These are phyloP conservation scores for Raddia guianensis DNA, from an alignment of 176 grass and related monocot genomes.

Conservation along the genomic window DNA sequence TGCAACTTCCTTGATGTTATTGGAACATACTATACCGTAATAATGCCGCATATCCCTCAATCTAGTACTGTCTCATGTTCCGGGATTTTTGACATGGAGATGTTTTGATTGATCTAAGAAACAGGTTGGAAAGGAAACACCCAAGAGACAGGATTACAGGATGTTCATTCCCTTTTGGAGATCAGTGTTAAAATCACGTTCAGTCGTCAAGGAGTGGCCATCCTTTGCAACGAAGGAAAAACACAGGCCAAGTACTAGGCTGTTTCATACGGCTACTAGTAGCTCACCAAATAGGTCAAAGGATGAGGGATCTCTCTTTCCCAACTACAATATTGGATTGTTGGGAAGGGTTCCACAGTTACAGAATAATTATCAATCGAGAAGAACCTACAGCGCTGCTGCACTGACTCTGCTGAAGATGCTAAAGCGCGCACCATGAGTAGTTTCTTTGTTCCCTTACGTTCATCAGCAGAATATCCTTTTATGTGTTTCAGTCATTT, in stretches of 20 bases:
- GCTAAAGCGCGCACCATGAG: neutral
- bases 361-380: neutral
- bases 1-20: too few relatives aligned
- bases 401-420: neutral
- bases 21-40: too few relatives aligned
- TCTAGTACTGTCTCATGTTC: too few relatives aligned
- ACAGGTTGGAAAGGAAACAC: neutral
- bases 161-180: slow-evolving; percentile 1
- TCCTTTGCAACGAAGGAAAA: neutral
- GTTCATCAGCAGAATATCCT: too few relatives aligned
- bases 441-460: too few relatives aligned
- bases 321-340: neutral
- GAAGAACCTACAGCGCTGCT: neutral
- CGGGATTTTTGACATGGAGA: neutral
- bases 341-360: neutral
- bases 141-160: neutral
- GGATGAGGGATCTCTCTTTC: neutral
- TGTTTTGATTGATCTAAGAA: neutral
- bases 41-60: neutral
- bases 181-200: neutral
- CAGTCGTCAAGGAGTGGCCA: neutral
- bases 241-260: neutral
- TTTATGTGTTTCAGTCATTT: too few relatives aligned
- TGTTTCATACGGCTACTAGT: neutral
- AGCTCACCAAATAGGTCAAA: neutral